phyloP scores from a whole-genome alignment of 2,329 filamentous ascomycete genomes.

The Aspergillus flavus region DNA sequence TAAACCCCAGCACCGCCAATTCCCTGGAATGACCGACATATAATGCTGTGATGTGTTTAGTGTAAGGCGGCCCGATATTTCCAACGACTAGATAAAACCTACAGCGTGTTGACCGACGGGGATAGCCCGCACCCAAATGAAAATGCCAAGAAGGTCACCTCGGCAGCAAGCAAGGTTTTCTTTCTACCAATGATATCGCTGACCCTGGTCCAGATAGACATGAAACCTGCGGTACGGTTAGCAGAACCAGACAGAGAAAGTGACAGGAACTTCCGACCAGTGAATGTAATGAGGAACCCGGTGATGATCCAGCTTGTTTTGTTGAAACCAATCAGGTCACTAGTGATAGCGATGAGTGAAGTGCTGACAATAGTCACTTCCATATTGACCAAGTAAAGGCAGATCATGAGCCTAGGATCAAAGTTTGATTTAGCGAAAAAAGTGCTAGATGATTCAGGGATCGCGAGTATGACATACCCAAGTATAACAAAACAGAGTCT shows the following conservation, averaged over 20 bases:
- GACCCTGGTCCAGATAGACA: slow-evolving; percentile 7
- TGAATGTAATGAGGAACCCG: slow-evolving; percentile 38
- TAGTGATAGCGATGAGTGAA: slow-evolving; percentile 36
- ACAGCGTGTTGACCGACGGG: slow-evolving; percentile 2
- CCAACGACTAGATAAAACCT: neutral
- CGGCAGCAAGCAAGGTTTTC: neutral
- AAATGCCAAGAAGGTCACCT: slow-evolving; percentile 2
- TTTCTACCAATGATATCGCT: slow-evolving; percentile 8
- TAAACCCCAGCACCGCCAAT: slow-evolving; percentile 9
- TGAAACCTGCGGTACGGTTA: slow-evolving; percentile 2
- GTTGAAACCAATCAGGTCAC: slow-evolving; percentile 35
- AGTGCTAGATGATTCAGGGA: neutral
- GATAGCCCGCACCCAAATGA: slow-evolving; percentile 5
- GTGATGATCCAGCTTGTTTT: slow-evolving; percentile 41
- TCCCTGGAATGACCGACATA: slow-evolving; percentile 10
- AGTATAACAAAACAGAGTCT: neutral
- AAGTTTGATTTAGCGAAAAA: neutral
- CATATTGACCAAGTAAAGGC: slow-evolving; percentile 36
- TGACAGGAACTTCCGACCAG: slow-evolving; percentile 21
- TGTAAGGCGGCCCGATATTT: neutral
- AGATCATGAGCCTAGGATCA: slow-evolving; percentile 26
- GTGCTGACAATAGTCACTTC: slow-evolving; percentile 42
- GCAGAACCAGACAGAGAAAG: neutral
- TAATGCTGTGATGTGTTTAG: neutral
- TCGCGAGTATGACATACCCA: neutral